A percentile compares a stretch with the other conserved stretches of the same genome.
These are phyloP conservation scores for Metschnikowia similis DNA, from an alignment of 805 yeast species.

Conservation along the genomic window DNA sequence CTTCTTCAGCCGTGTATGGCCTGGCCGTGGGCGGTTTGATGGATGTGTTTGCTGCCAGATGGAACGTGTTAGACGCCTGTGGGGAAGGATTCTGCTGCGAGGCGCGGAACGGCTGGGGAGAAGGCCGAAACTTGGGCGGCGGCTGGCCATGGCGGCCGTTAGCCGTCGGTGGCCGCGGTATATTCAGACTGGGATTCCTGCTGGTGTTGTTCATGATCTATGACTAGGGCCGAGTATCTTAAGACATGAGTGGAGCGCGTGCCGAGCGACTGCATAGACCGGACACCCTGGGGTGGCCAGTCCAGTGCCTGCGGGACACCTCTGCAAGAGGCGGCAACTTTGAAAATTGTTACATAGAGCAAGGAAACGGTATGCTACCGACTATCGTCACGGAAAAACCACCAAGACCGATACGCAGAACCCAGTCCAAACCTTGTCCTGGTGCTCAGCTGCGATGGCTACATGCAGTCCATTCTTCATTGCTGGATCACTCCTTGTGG, in stretches of 20 bases:
- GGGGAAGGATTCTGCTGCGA: background rate
- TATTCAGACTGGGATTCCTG: background rate
- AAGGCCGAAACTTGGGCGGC: background rate
- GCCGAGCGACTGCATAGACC: background rate
- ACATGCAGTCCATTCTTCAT: too few relatives aligned
- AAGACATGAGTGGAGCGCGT: background rate
- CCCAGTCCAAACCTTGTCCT: too few relatives aligned
- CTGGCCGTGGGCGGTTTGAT: slow-evolving; percentile 13
- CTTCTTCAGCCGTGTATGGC: slow-evolving; percentile 31
- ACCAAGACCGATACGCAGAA: too few relatives aligned
- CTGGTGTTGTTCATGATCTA: background rate
- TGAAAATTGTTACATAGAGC: too few relatives aligned
- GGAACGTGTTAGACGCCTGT: background rate
- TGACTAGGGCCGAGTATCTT: background rate
- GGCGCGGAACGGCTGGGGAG: background rate
- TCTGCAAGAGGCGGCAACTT: too few relatives aligned
- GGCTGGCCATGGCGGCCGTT: background rate
- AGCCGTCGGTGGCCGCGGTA: background rate
- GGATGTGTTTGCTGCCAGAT: background rate
- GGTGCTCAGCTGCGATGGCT: too few relatives aligned
- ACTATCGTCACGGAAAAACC: too few relatives aligned
- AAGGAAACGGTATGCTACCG: too few relatives aligned
- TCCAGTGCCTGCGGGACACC: too few relatives aligned
- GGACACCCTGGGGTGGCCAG: too few relatives aligned
- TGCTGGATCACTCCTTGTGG: too few relatives aligned